Evolutionary conservation across 2,329 filamentous ascomycete species (phyloP), one percentile per base, ranked within the genome.

Genomic region (Mycosphaerella sp.): DNA sequence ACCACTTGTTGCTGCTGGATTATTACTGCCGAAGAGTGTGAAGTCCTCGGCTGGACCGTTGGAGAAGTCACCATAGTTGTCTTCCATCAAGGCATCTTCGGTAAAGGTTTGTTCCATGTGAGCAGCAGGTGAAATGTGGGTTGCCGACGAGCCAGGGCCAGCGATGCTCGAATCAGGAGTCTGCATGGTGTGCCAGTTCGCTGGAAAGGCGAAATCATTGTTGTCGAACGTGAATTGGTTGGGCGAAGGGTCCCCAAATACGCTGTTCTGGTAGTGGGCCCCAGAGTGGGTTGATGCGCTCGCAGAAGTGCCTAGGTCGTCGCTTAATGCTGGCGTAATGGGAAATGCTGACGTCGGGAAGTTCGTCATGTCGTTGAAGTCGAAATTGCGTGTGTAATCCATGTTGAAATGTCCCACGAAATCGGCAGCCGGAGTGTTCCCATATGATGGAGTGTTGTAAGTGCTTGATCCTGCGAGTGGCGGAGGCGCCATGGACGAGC

Each of bases 41-140:
- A 88, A 89, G 66, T 88, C 85, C 27, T 50, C 49, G 18, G 52
- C 52, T 14, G 59, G 57, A n/a, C 50, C 58, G 6, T 36, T 25
- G 17, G 44, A 18, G 17, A 34, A 48, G 30, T 52, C 48, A 32
- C 51, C 54, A 42, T 80, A 78, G 59, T 82, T 86, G 35, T 77
- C 78, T 61, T 88, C 84, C 54, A 89, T 69, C 69, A 81, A 74
- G 18, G 80, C 78, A 14, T 73, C 72, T 53, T 81, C 59, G 10
- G 59, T 62, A 51, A 66, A 64, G 0, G 63, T 76, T 76, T 42
- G 85, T 82, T 8, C 85, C 85, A 68, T 77, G 85, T 87, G 84
- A 4, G 82, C 85, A 48, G 76, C 75, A 7, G 85, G 84, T 3
- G 85, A 89, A 55, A 88, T 78, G 54, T 87, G 83, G 21, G 75